These are phyloP conservation scores for Thalassiosira exigua DNA, from an alignment of 352 stramenopile species.

Conservation along the genomic window DNA sequence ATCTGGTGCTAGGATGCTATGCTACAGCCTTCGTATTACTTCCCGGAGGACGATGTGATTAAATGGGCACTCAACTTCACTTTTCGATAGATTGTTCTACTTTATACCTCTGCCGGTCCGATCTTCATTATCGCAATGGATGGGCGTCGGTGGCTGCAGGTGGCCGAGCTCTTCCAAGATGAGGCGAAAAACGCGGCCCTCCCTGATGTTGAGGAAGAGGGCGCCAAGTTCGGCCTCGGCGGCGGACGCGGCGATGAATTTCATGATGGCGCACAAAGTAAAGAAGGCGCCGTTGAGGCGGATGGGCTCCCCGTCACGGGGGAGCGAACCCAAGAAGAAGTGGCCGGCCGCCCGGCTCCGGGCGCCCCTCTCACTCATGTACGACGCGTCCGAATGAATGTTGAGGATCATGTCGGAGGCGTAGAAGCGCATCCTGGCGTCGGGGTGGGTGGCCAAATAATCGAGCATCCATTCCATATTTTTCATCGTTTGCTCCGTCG, in stretches of 20 bases:
- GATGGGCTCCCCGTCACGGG: not conserved
- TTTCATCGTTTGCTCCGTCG: conserved; percentile 13
- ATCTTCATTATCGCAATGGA: conserved; percentile 54
- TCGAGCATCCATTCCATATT: conserved; percentile 46
- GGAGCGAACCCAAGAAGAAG: conserved; percentile 1
- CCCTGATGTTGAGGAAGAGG: conserved; percentile 6
- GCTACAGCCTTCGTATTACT: no score
- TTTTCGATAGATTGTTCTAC: no score
- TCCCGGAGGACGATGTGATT: no score
- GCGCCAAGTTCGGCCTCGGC: conserved; percentile 13
- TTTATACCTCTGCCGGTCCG: no score
- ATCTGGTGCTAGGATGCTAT: no score
- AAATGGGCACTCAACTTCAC: no score
- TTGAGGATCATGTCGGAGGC: conserved; percentile 56
- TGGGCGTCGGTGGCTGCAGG: conserved; percentile 30
- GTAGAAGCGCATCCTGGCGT: conserved; percentile 45
- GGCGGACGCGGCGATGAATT: conserved; percentile 4
- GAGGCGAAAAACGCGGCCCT: not conserved
- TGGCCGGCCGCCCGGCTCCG: conserved; percentile 28
- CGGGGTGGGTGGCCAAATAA: conserved; percentile 49
- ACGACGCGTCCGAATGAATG: conserved; percentile 44
- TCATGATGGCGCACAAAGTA: not conserved
- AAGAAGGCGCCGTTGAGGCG: conserved; percentile 3
- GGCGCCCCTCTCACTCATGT: conserved; percentile 36
- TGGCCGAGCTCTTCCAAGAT: conserved; percentile 50